A percentile compares a stretch with the other conserved stretches of the same genome.
phyloP scores from a whole-genome alignment of 2,329 filamentous ascomycete genomes.

The Graphium sp. region DNA sequence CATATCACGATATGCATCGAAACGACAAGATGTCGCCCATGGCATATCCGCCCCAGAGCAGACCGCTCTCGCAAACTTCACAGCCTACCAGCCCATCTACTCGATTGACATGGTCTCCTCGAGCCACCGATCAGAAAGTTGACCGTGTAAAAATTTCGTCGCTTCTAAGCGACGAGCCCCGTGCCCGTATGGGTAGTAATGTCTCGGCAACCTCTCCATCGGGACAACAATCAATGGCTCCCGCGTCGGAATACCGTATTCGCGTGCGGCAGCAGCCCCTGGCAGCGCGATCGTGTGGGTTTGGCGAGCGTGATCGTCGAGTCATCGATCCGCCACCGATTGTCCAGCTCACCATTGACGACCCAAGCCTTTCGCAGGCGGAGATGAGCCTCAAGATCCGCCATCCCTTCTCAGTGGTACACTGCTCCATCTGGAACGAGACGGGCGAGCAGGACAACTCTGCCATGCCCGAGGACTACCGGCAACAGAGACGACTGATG shows the following conservation, averaged over 20 bases:
- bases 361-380: conserved; percentile 33
- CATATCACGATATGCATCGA: conserved; percentile 5
- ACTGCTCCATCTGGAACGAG: conserved; percentile 62
- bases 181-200: background rate
- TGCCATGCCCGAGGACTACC: conserved; percentile 53
- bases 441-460: conserved; percentile 51
- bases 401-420: conserved; percentile 53
- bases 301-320: conserved; percentile 65
- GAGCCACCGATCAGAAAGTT: conserved; percentile 4
- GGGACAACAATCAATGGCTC: background rate
- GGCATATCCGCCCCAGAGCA: conserved; percentile 4
- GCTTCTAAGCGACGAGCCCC: conserved; percentile 7
- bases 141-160: conserved; percentile 9
- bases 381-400: conserved; percentile 34
- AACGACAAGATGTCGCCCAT: conserved; percentile 6
- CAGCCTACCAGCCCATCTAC: conserved; percentile 3
- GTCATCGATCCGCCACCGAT: conserved; percentile 77
- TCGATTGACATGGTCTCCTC: conserved; percentile 2
- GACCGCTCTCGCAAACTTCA: conserved; percentile 1
- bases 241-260: conserved; percentile 23
- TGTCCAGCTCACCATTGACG: conserved; percentile 52
- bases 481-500: conserved; percentile 62
- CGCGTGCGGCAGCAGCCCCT: conserved; percentile 61
- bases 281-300: conserved; percentile 66
- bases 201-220: background rate